Base-by-base conservation (phyloP, 768 basidiomycete species). In the Mrakia hoshinonis region DNA sequence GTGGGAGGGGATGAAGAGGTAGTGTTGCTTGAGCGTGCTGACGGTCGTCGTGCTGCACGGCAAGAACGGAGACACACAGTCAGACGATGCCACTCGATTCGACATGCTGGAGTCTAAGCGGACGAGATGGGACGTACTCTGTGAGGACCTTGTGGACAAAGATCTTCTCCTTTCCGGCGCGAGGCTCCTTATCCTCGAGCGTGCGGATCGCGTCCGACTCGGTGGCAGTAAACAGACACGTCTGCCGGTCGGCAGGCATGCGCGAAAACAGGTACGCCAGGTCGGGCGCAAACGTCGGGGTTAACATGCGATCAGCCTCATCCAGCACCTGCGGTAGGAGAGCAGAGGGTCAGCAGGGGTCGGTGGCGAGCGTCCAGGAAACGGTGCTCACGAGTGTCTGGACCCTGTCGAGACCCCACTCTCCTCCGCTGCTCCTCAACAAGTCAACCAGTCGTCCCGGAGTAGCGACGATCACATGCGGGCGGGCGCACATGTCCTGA, bases 181-280 rank as follows among this genome's bases (percentile, higher is more conserved):
- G 84, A 2, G 93, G 91, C 9, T 87, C 80, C 24, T 87, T 87
- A 47, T 84, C 82, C 7, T 87, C 89, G 26, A 97, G 77, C 10
- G 84, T 82, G 76, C 94, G 90, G 70, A 99, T 91, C 0, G 92
- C 85, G 7, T 87, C 84, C 5, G 92, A 94, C 73, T 95, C 82
- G 1, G 96, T 99, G 0, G 96, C 96, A 0, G 96, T 99, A 80
- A 98, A 98, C 51, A 99, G 84, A 76, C 92, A 91, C 0, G 95
- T 98, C 78, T 98, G 67, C n/a, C 96, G 84, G 39, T 91, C 86
- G 67, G 84, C 84, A 0, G 96, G 92, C 20, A 98, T 82, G 46
- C 84, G 81, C 46, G 82, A 81, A 78, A 98, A 94, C 26, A 98
- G 78, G 77, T 87, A 85, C 1, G 85, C 83, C 54, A 99, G 81